These are phyloP conservation scores for Boechera retrofracta DNA, from an alignment of 345 rosid species.

Conservation along the genomic window DNA sequence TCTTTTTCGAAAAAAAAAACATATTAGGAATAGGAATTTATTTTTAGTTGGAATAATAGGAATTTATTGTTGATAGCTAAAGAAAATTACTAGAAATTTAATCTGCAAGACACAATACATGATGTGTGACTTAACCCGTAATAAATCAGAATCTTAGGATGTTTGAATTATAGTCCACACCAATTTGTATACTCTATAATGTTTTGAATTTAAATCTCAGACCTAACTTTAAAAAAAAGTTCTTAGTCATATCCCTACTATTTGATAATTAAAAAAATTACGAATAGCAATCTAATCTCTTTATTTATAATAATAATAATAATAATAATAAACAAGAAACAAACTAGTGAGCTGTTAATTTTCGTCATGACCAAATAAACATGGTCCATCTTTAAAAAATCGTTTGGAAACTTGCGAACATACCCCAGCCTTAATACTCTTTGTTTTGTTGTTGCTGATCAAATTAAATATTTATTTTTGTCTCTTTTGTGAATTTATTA, in stretches of 20 bases:
- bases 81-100: too few relatives aligned
- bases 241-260: too few relatives aligned
- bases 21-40: too few relatives aligned
- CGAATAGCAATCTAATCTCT: not conserved
- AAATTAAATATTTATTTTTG: slow-evolving; percentile 20
- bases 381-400: not conserved
- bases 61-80: not conserved
- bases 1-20: too few relatives aligned
- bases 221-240: too few relatives aligned
- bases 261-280: not conserved
- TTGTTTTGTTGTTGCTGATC: slow-evolving; percentile 39
- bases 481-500: slow-evolving; percentile 36
- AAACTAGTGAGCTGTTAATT: not conserved
- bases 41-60: not conserved
- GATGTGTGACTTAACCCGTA: not conserved
- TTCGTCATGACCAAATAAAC: slow-evolving; percentile 1
- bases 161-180: not conserved
- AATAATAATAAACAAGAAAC: not conserved
- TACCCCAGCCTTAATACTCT: slow-evolving; percentile 16
- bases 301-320: too few relatives aligned
- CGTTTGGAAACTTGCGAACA: slow-evolving; percentile 19
- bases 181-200: not conserved
- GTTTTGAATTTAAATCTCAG: too few relatives aligned
- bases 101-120: not conserved
- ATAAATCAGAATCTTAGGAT: not conserved